Percentiles rank a stretch among this genome's conserved stretches.
These are phyloP conservation scores for Neurospora sp. DNA, from an alignment of 495 filamentous ascomycete species.

Conservation along the genomic window DNA sequence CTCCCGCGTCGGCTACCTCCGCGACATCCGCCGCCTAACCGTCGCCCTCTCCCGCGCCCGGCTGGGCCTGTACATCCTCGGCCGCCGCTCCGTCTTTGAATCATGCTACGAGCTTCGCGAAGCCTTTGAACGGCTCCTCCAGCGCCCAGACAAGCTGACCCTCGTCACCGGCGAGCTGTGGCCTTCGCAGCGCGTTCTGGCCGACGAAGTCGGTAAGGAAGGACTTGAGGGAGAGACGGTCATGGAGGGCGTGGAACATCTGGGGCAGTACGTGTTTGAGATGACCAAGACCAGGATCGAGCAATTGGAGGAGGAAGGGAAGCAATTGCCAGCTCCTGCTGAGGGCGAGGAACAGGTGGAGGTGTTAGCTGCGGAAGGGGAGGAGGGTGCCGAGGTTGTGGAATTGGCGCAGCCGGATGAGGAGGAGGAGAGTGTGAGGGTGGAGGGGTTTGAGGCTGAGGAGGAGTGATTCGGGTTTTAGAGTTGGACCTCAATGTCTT, in stretches of 20 bases:
- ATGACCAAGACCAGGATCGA: slow-evolving; percentile 81
- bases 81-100: slow-evolving; percentile 82
- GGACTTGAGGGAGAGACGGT: slow-evolving; percentile 38
- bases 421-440: slow-evolving; percentile 17
- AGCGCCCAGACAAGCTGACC: slow-evolving; percentile 66
- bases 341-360: slow-evolving; percentile 8
- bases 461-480: slow-evolving; percentile 5
- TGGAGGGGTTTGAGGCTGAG: slow-evolving; percentile 4
- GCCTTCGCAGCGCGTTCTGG: slow-evolving; percentile 52
- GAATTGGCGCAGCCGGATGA: slow-evolving; percentile 22
- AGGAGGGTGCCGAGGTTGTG: slow-evolving; percentile 21
- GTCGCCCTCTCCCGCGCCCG: slow-evolving; percentile 94
- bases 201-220: slow-evolving; percentile 45
- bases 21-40: slow-evolving; percentile 86
- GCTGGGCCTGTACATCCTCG: slow-evolving; percentile 86
- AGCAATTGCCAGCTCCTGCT: slow-evolving; percentile 16
- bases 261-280: slow-evolving; percentile 94
- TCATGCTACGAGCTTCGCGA: slow-evolving; percentile 77
- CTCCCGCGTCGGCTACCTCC: slow-evolving; percentile 81
- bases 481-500: neutral
- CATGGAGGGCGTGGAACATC: slow-evolving; percentile 89
- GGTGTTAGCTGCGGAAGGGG: slow-evolving; percentile 31
- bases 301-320: slow-evolving; percentile 36
- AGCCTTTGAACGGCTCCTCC: slow-evolving; percentile 65
- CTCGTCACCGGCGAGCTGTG: slow-evolving; percentile 81